These are phyloP conservation scores for Eimeria falciformis DNA, from an alignment of 169 alveolate genomes.

Conservation along the genomic window DNA sequence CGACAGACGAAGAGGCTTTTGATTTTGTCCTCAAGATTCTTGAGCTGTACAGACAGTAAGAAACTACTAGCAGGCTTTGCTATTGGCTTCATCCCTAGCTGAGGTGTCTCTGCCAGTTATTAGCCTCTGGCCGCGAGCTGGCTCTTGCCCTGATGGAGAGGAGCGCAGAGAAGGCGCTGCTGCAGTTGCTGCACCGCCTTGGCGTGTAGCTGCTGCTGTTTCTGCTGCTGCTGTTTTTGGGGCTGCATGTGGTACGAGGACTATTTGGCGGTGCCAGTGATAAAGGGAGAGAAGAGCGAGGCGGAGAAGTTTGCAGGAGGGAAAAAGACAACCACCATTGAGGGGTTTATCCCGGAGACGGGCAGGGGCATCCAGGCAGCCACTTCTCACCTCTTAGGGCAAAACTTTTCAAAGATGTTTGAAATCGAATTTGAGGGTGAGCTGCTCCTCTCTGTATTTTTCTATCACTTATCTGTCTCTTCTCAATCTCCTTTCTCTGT, in stretches of 20 bases:
- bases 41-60: conserved; percentile 78
- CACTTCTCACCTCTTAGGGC: conserved; percentile 98
- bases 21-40: conserved; percentile 93
- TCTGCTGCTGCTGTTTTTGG: not conserved
- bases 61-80: not conserved
- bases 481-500: not conserved
- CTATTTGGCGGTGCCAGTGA: conserved; percentile 98
- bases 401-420: conserved; percentile 99
- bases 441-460: not conserved
- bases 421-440: conserved; percentile 93
- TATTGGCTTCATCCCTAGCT: no score
- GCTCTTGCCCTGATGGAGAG: no score
- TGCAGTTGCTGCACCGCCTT: not conserved
- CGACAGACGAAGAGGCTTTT: conserved; percentile 97
- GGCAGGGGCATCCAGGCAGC: conserved; percentile 99
- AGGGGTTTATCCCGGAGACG: conserved; percentile 97
- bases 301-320: conserved; percentile 99
- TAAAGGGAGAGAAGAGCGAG: conserved; percentile 98
- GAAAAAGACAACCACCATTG: conserved; percentile 97
- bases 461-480: not conserved
- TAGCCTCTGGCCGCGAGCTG: no score
- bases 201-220: not conserved
- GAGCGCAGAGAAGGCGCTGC: not conserved
- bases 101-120: no score
- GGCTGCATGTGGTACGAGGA: conserved; percentile 93